Base-by-base conservation (phyloP, 495 filamentous ascomycete genomes). In the Daldinia grandis region DNA sequence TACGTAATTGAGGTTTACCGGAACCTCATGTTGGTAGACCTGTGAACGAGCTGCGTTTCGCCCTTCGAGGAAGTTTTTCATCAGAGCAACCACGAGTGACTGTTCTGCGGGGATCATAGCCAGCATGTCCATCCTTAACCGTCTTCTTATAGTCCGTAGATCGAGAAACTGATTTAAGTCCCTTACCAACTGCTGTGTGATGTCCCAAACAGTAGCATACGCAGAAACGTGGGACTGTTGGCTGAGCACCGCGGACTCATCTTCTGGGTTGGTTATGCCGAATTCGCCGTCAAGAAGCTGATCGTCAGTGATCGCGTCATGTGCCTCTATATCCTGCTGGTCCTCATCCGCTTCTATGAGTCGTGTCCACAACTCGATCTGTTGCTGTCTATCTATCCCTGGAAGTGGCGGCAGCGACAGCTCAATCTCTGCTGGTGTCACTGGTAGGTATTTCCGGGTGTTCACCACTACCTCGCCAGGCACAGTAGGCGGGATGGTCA, bases 91-190 rank as follows among this genome's bases (percentile, higher is more conserved):
- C 7, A 55, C 53, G 5, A 37, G 5, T 1, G 64, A 67, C 6
- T 60, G 24, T 3, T 53, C n/a, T 28, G 19, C 5, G 17, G 47
- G 31, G n/a, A 55, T 55, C 9, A 21, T 21, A 4, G 28, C 21
- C 1, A 60, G 31, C 28, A 67, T 21, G 14, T 57, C 64, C 17
- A 33, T 7, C n/a, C 64, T 51, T 4, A 67, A 30, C 14, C 44
- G 49, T 21, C 33, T 47, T 35, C 64, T 67, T 25, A 67, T 28
- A 1, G 15, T 19, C n/a, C 25, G 21, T 5, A 67, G 47, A 24
- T 60, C 56, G 30, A 67, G 10, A 1, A 55, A 0, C 5, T 61
- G 56, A 12, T 31, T 4, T 6, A 12, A 14, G 1, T 42, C 30
- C 2, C 2, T 53, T 15, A 51, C 62, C 54, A 33, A 8, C 17